phyloP scores from a whole-genome alignment of 768 basidiomycete species.

The Rhizopogon rudus region DNA sequence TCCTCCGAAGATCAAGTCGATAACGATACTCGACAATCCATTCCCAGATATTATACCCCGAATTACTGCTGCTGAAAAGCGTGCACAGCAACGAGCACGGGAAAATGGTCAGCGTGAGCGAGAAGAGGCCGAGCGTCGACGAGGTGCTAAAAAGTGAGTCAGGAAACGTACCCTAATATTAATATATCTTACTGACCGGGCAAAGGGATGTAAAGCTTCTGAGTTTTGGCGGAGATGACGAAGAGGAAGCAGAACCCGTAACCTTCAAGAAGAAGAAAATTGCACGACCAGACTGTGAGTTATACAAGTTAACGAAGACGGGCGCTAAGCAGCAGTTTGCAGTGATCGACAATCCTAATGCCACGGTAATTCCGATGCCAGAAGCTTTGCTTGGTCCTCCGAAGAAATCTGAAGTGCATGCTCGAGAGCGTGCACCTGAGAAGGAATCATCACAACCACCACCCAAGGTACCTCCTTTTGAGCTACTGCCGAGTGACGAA shows the following conservation, averaged over 20 bases:
- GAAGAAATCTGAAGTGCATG: slow-evolving; percentile 1
- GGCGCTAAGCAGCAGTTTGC: neutral
- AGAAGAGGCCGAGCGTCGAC: slow-evolving; percentile 67
- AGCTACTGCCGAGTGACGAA: neutral
- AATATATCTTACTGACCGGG: slow-evolving; percentile 23
- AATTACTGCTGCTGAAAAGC: slow-evolving; percentile 91
- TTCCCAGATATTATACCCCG: slow-evolving; percentile 94
- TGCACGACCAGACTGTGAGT: slow-evolving; percentile 78
- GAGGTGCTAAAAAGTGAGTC: slow-evolving; percentile 84
- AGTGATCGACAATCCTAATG: slow-evolving; percentile 19
- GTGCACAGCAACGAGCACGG: slow-evolving; percentile 76
- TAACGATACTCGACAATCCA: slow-evolving; percentile 88
- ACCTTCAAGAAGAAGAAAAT: slow-evolving; percentile 71
- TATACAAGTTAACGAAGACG: slow-evolving; percentile 6
- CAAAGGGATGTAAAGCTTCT: slow-evolving; percentile 76
- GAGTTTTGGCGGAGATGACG: slow-evolving; percentile 78
- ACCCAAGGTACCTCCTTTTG: slow-evolving; percentile 12
- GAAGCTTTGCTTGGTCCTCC: slow-evolving; percentile 4
- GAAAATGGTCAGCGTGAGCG: slow-evolving; percentile 71
- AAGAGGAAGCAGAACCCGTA: slow-evolving; percentile 49
- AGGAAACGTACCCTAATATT: neutral
- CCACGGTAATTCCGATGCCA: slow-evolving; percentile 6
- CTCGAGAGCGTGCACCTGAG: neutral
- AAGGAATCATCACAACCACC: neutral
- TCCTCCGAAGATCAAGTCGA: slow-evolving; percentile 85